Conservation (phyloP, 2,329 filamentous ascomycete genomes). For the Herpotrichia juniperi region DNA sequence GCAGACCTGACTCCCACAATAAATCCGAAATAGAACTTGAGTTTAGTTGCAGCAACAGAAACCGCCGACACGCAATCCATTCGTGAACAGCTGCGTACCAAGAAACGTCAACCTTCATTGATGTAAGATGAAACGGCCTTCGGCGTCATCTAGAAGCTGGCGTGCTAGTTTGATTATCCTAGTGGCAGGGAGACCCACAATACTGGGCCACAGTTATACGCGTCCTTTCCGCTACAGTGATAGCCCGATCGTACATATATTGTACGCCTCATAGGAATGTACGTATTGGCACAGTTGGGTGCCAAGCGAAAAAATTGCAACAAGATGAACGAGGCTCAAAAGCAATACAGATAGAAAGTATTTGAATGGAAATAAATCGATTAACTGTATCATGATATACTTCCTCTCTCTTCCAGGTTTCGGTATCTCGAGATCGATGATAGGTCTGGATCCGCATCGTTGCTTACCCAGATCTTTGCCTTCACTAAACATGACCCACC, state of each 20-base stretch:
- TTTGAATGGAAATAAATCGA: too few species aligned
- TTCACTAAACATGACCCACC: not conserved
- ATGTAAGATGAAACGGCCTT: not conserved
- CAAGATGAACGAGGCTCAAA: too few species aligned
- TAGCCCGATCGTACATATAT: not conserved
- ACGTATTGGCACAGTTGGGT: too few species aligned
- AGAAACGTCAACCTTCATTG: constrained; percentile 1
- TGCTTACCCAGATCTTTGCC: too few species aligned
- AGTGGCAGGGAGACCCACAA: not conserved
- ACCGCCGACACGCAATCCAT: not conserved
- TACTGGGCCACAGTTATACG: not conserved
- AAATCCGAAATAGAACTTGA: not conserved
- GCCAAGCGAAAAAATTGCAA: too few species aligned
- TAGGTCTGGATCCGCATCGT: not conserved
- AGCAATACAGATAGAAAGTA: too few species aligned
- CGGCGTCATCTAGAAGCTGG: not conserved
- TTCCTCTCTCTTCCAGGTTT: constrained; percentile 1
- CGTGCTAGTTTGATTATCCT: not conserved
- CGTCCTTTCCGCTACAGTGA: not conserved
- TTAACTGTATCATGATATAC: not conserved
- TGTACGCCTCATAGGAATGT: not conserved
- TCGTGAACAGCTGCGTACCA: not conserved
- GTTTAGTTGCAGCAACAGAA: not conserved
- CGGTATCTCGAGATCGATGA: not conserved
- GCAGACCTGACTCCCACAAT: not conserved